Conservation (phyloP, 768 basidiomycete genomes). For the Ramaria sp. region DNA sequence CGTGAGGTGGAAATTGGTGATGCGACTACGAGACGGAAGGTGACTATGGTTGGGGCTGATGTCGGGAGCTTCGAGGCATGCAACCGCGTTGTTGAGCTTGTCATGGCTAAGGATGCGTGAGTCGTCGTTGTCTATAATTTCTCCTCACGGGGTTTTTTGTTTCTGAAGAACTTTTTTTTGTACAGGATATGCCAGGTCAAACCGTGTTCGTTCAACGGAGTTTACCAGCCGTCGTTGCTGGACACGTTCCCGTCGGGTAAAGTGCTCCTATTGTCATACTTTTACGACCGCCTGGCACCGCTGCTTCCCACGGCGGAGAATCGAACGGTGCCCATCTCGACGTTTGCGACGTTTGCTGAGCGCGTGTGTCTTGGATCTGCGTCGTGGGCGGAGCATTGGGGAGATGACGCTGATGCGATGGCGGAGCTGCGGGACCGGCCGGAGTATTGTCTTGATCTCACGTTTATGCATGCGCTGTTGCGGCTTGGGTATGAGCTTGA, state of each 20-base stretch:
- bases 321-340: conserved; percentile 35
- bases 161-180: not conserved
- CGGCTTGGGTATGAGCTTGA: conserved; percentile 85
- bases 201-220: conserved; percentile 95
- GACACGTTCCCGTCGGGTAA: conserved; percentile 82
- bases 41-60: conserved; percentile 79
- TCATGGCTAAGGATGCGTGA: conserved; percentile 91
- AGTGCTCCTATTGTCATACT: conserved; percentile 91
- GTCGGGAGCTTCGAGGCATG: conserved; percentile 83
- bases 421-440: conserved; percentile 72
- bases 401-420: conserved; percentile 34
- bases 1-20: conserved; percentile 48
- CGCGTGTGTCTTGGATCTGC: conserved; percentile 63
- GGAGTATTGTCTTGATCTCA: conserved; percentile 93
- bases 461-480: conserved; percentile 86
- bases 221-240: conserved; percentile 88
- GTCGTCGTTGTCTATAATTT: conserved; percentile 22
- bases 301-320: conserved; percentile 37
- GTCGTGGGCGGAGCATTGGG: conserved; percentile 45
- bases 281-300: conserved; percentile 87
- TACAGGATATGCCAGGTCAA: conserved; percentile 74
- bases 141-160: not conserved
- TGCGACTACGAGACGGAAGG: conserved; percentile 35
- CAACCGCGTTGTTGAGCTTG: conserved; percentile 69
- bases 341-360: conserved; percentile 52